A percentile compares a stretch with the other conserved stretches of the same genome.
Evolutionary conservation across 1,284 basidiomycete genomes (phyloP).

Genomic region (Malassezia pachydermatis): DNA sequence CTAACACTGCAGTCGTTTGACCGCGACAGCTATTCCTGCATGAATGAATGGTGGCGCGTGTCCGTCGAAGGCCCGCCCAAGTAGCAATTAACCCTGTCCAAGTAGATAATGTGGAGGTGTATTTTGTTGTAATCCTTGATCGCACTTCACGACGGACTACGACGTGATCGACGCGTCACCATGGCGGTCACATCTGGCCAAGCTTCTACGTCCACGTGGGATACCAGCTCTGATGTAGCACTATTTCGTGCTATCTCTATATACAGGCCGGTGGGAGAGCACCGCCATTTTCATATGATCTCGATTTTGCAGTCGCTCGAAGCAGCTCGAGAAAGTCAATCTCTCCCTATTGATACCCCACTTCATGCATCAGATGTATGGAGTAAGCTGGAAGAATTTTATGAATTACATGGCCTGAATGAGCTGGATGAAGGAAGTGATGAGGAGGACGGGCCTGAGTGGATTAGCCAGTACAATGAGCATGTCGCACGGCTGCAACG

Average conservation of each 20-base stretch:
- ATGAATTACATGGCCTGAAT: constrained; percentile 33
- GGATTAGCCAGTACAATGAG: constrained; percentile 2
- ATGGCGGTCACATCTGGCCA: not conserved
- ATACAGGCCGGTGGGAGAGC: constrained; percentile 32
- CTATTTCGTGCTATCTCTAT: constrained; percentile 31
- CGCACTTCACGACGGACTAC: not conserved
- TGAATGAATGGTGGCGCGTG: constrained; percentile 33
- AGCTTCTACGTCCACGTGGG: not conserved
- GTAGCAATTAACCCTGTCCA: not conserved
- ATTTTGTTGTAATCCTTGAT: not conserved
- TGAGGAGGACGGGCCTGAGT: constrained; percentile 11
- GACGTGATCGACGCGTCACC: not conserved
- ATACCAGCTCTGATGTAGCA: constrained; percentile 17
- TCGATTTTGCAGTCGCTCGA: constrained; percentile 26
- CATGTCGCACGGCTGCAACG: not conserved
- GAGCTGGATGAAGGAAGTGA: constrained; percentile 22
- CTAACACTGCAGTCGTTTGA: constrained; percentile 28
- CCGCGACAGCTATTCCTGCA: constrained; percentile 31
- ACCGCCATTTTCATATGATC: constrained; percentile 38
- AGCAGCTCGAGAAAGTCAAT: not conserved
- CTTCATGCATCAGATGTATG: constrained; percentile 22
- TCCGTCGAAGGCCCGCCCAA: constrained; percentile 23
- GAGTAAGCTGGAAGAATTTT: constrained; percentile 26
- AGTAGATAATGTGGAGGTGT: not conserved
- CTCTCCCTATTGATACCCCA: not conserved